phyloP scores from a whole-genome alignment of 2,329 filamentous ascomycete genomes.

The Aspergillus spinulosporus region DNA sequence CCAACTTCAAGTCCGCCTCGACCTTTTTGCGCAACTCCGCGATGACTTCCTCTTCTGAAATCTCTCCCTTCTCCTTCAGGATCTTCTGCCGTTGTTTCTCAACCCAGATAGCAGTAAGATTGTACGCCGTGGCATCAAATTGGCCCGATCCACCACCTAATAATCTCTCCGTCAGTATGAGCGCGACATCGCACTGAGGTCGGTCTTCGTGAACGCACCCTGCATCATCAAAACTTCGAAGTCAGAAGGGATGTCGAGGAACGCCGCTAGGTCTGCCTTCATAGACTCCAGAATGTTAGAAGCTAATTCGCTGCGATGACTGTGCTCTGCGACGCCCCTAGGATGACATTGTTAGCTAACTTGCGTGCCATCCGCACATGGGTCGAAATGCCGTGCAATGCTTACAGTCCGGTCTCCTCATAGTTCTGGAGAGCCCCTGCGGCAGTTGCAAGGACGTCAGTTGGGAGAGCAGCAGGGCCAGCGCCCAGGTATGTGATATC shows the following conservation, averaged over 20 bases:
- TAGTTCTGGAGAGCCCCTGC: slow-evolving; percentile 78
- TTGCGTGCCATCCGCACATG: too few relatives aligned
- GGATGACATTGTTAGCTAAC: slow-evolving; percentile 10
- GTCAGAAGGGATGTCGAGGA: slow-evolving; percentile 78
- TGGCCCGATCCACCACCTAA: slow-evolving; percentile 75
- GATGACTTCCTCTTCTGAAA: slow-evolving; percentile 57
- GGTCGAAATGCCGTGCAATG: neutral
- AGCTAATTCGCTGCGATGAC: slow-evolving; percentile 79
- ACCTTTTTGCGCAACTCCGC: slow-evolving; percentile 64
- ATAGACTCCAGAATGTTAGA: slow-evolving; percentile 75
- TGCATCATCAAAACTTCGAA: slow-evolving; percentile 74
- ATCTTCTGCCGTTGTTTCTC: slow-evolving; percentile 61
- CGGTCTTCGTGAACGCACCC: slow-evolving; percentile 54
- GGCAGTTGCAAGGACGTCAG: slow-evolving; percentile 73
- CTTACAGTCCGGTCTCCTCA: slow-evolving; percentile 68
- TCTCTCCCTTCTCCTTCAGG: slow-evolving; percentile 45
- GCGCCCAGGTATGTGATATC: slow-evolving; percentile 87
- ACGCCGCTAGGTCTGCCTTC: slow-evolving; percentile 69
- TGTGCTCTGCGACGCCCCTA: slow-evolving; percentile 79
- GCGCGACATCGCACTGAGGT: neutral
- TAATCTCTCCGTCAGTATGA: slow-evolving; percentile 36
- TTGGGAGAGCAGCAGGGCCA: slow-evolving; percentile 84
- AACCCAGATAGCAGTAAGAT: slow-evolving; percentile 81
- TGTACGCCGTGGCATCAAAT: slow-evolving; percentile 81
- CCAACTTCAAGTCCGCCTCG: slow-evolving; percentile 71